phyloP scores from a whole-genome alignment of 2,329 filamentous ascomycete genomes.

The Cercospora sp. region DNA sequence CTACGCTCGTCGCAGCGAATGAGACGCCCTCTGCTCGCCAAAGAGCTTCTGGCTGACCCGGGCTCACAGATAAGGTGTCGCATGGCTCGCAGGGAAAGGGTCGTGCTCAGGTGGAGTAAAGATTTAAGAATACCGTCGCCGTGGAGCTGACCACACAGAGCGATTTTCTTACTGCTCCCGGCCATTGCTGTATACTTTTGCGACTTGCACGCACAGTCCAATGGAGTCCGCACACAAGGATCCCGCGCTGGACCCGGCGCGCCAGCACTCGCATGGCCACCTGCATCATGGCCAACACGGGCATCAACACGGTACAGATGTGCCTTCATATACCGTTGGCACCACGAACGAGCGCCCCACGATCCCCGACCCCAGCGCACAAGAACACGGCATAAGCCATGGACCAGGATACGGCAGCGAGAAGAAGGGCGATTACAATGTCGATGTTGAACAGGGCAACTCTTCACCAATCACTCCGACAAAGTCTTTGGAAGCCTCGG shows the following conservation, averaged over 20 bases:
- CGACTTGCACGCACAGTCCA: not conserved
- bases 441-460: slow-evolving; percentile 30
- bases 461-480: slow-evolving; percentile 21
- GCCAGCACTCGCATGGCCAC: slow-evolving; percentile 45
- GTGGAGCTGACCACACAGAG: slow-evolving; percentile 8
- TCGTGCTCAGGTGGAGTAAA: slow-evolving; percentile 8
- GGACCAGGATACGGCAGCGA: slow-evolving; percentile 21
- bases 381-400: slow-evolving; percentile 24
- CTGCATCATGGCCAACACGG: slow-evolving; percentile 40
- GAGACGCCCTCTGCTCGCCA: not conserved
- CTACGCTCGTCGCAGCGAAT: slow-evolving; percentile 13
- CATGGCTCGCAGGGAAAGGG: slow-evolving; percentile 12
- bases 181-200: not conserved
- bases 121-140: slow-evolving; percentile 14
- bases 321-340: slow-evolving; percentile 25
- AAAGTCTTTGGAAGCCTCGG: slow-evolving; percentile 19
- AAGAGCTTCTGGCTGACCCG: slow-evolving; percentile 7
- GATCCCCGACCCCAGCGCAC: slow-evolving; percentile 26
- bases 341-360: slow-evolving; percentile 28
- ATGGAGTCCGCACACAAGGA: slow-evolving; percentile 31
- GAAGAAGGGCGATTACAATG: slow-evolving; percentile 26
- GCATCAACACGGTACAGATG: slow-evolving; percentile 24
- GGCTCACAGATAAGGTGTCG: slow-evolving; percentile 20
- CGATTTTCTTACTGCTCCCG: not conserved
- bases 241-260: slow-evolving; percentile 41